phyloP scores from a whole-genome alignment of 345 rosid species.

The Conringia planisiliqua region DNA sequence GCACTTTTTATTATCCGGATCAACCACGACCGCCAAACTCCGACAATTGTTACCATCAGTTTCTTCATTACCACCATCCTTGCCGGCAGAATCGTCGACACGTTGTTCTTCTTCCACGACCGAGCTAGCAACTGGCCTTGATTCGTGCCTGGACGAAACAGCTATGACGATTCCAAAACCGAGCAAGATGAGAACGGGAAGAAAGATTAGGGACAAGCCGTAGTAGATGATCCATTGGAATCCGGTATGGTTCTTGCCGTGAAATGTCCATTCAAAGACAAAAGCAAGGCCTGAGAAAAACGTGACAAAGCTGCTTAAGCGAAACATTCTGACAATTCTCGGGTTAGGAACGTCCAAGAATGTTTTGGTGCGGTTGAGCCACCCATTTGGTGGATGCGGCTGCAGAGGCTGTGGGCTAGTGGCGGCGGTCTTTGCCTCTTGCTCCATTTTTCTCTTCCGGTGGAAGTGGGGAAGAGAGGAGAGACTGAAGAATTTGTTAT shows the following conservation, averaged over 20 bases:
- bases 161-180: neutral
- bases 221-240: conserved; percentile 23
- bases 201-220: neutral
- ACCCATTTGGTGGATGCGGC: neutral
- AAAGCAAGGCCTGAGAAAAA: conserved; percentile 1
- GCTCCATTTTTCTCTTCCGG: neutral
- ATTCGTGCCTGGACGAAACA: neutral
- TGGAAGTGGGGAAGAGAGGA: neutral
- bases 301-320: neutral
- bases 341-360: conserved; percentile 10
- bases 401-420: neutral
- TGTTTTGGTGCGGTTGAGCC: neutral
- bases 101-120: neutral
- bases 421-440: neutral
- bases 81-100: neutral
- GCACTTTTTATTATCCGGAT: neutral
- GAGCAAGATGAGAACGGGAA: neutral
- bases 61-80: neutral
- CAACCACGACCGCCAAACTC: conserved; percentile 9
- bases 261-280: conserved; percentile 6
- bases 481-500: neutral
- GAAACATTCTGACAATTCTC: neutral
- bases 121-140: neutral
- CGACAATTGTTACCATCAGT: neutral
- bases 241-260: neutral